Base-by-base conservation (phyloP, 83 land plant genomes). In the Larix sibirica region DNA sequence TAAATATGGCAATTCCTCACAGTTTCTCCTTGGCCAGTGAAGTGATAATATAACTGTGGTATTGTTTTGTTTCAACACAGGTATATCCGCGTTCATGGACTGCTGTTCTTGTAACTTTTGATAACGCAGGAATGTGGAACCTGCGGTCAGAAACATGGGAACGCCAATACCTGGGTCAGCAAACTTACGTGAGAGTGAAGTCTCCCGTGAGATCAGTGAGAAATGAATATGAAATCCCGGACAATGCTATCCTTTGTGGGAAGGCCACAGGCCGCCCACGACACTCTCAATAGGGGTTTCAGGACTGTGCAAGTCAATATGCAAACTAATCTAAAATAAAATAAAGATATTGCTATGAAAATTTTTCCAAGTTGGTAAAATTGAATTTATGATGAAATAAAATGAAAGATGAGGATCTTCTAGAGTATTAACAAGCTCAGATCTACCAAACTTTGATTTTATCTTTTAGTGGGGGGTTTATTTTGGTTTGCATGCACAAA, bases 111-210 rank as follows among this genome's bases (percentile, higher is more conserved):
- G 7, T 93, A 18, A 70, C 82, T 4, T 83, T 91, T 10, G 94
- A 93, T 71, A 92, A 92, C 36, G 94, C 85, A 8, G 94, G 95
- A 36, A 91, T 91, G 92, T 93, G 95, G 95, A 91, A 94, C 76
- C 10, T 94, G 58, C 81, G 95, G 82, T 80, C 86, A 4, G 86
- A 90, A 77, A 31, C 59, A 58, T 87, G 90, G 92, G 87, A 87
- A 4, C 62, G 94, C 75, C 90, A 89, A 75, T 94, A 88, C 82
- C 86, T 92, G 33, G 96, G 96, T 3, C 91, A 94, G 82, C 90
- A 92, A 81, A 74, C 89, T 24, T 94, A 92, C 80, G 21, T 85
- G 70, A 86, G 90, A 38, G 87, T 90, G 0, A 28, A 76, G 20
- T 82, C 90, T 14, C 90, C 85, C 2, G 87, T 76, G 14, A 28